Evolutionary conservation across 768 basidiomycete species (phyloP).

Genomic region (Suillus decipiens): DNA sequence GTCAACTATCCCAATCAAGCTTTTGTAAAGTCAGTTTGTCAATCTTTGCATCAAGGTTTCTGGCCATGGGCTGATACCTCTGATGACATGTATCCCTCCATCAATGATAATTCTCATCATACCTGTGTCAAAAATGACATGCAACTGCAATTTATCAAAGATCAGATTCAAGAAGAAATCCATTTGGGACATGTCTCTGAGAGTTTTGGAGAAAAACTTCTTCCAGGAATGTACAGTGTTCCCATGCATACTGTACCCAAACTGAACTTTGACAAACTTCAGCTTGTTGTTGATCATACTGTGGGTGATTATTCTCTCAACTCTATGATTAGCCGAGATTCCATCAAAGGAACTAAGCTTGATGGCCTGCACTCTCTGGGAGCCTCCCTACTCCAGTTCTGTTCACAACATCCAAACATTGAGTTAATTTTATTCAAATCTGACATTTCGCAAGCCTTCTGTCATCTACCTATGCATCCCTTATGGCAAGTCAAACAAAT

Average conservation of each 20-base stretch:
- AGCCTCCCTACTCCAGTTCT: neutral
- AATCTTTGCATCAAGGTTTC: constrained; percentile 30
- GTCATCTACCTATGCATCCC: constrained; percentile 36
- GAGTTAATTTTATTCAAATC: constrained; percentile 34
- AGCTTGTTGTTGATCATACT: constrained; percentile 33
- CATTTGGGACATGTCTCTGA: constrained; percentile 18
- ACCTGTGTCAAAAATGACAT: neutral
- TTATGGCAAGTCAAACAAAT: constrained; percentile 13
- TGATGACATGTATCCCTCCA: neutral
- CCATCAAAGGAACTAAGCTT: neutral
- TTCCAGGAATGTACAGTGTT: constrained; percentile 44
- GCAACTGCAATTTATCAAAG: constrained; percentile 26
- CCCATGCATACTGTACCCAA: constrained; percentile 45
- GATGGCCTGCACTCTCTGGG: neutral
- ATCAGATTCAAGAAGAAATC: constrained; percentile 18
- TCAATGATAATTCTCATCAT: neutral
- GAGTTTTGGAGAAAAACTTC: constrained; percentile 26
- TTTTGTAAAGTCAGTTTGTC: constrained; percentile 30
- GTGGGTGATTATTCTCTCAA: constrained; percentile 37
- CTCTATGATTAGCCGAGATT: constrained; percentile 29
- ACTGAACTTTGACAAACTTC: constrained; percentile 37
- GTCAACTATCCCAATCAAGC: constrained; percentile 30
- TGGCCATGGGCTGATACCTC: constrained; percentile 30
- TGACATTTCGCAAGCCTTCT: constrained; percentile 38
- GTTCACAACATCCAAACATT: neutral